phyloP scores from a whole-genome alignment of 2,329 filamentous ascomycete species.

The Neocatenulostroma microsporum region DNA sequence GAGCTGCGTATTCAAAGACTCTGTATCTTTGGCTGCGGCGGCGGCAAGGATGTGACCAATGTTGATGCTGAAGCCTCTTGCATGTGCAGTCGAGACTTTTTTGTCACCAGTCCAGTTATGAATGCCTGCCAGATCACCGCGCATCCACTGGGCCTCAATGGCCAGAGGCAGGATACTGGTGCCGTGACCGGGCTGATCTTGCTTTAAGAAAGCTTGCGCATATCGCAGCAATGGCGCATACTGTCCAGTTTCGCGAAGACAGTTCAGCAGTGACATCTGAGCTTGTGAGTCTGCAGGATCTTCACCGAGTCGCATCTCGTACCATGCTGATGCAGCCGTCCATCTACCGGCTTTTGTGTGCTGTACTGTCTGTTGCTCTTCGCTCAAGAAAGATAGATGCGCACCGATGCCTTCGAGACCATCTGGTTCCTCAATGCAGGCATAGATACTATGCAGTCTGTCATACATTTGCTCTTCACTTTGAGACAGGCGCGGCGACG shows the following conservation, averaged over 20 bases:
- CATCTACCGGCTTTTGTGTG: conserved; percentile 89
- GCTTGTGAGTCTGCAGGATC: conserved; percentile 67
- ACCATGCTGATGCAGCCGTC: conserved; percentile 95
- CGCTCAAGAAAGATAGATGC: conserved; percentile 75
- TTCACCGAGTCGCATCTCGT: conserved; percentile 79
- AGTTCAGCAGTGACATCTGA: conserved; percentile 76
- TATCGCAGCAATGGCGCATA: conserved; percentile 68
- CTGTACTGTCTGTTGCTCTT: conserved; percentile 87
- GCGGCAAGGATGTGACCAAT: conserved; percentile 62
- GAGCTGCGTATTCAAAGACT: conserved; percentile 52
- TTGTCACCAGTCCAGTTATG: conserved; percentile 56
- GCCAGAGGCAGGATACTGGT: conserved; percentile 63
- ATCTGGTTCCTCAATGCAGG: conserved; percentile 95
- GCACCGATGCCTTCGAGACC: conserved; percentile 91
- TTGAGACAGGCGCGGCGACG: conserved; percentile 30
- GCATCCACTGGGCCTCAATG: conserved; percentile 87
- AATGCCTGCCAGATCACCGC: conserved; percentile 76
- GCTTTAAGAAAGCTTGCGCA: conserved; percentile 63
- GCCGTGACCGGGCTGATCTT: not conserved
- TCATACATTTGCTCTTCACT: conserved; percentile 47
- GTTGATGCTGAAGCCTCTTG: conserved; percentile 71
- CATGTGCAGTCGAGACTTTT: conserved; percentile 45
- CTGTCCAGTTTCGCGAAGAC: conserved; percentile 90
- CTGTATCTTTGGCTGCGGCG: conserved; percentile 41
- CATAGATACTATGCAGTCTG: conserved; percentile 85